Percentiles rank a stretch among this genome's conserved stretches.
phyloP scores from a whole-genome alignment of 768 basidiomycete genomes.

The Lyophyllum atratum region DNA sequence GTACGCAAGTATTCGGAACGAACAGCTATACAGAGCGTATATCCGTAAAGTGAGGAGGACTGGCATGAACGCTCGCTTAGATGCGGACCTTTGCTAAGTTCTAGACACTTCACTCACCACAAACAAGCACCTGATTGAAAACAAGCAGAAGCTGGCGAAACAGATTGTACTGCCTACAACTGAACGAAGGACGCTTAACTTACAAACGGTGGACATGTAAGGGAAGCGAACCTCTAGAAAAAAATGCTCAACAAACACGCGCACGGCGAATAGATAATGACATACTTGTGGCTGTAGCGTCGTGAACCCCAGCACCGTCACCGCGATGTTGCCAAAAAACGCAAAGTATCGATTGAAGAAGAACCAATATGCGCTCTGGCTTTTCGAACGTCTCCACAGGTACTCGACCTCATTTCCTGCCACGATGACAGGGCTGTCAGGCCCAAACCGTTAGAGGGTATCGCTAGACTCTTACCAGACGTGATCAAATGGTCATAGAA shows the following conservation, averaged over 20 bases:
- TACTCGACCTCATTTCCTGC: constrained; percentile 41
- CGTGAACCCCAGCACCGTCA: constrained; percentile 31
- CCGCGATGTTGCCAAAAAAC: constrained; percentile 38
- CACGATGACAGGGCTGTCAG: background rate
- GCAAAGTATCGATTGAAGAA: constrained; percentile 52
- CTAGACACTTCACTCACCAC: constrained; percentile 33
- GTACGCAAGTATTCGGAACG: constrained; percentile 34
- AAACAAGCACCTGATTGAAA: constrained; percentile 45
- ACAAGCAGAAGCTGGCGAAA: constrained; percentile 45
- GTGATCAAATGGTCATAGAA: constrained; percentile 43
- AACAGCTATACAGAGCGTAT: constrained; percentile 49
- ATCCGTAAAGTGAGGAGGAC: constrained; percentile 49
- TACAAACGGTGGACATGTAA: background rate
- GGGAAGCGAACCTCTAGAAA: constrained; percentile 14
- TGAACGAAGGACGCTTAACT: constrained; percentile 16
- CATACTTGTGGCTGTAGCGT: constrained; percentile 25
- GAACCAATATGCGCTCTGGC: constrained; percentile 43
- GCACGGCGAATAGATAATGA: background rate
- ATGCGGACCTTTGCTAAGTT: background rate
- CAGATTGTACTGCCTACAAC: constrained; percentile 39
- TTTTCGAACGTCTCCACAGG: constrained; percentile 46
- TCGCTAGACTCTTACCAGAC: constrained; percentile 25
- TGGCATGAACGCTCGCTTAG: constrained; percentile 13
- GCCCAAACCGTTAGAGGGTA: background rate
- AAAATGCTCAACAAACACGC: background rate